phyloP scores from a whole-genome alignment of 1,139 yeast genomes.

The Ogataea hybrid region DNA sequence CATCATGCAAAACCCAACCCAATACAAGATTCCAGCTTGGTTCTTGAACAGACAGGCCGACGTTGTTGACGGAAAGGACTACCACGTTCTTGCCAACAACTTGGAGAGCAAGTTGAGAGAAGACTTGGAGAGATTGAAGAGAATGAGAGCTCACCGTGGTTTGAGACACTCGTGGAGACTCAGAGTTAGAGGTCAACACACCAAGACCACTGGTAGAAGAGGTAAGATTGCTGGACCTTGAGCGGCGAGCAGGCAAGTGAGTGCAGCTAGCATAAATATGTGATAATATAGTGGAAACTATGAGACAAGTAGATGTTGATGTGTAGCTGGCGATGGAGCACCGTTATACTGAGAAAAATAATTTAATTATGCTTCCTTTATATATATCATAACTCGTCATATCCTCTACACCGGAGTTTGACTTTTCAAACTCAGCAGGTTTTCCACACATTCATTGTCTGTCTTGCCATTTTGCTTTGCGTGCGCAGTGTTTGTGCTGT shows the following conservation, averaged over 20 bases:
- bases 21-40: conserved; percentile 99
- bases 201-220: conserved; percentile 99
- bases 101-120: conserved; percentile 99
- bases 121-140: conserved; percentile 99
- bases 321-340: too few relatives aligned
- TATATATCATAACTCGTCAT: not conserved
- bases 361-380: not conserved
- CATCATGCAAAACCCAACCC: conserved; percentile 99
- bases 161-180: conserved; percentile 99
- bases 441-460: conserved; percentile 40
- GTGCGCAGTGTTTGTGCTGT: conserved; percentile 18
- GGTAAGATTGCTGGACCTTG: conserved; percentile 44
- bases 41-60: conserved; percentile 99
- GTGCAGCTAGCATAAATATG: conserved; percentile 8
- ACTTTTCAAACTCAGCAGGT: conserved; percentile 40
- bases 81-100: conserved; percentile 98
- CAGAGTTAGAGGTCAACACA: conserved; percentile 98
- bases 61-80: conserved; percentile 97
- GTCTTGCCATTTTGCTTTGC: conserved; percentile 7
- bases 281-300: conserved; percentile 7
- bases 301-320: not conserved
- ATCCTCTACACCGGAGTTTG: conserved; percentile 28
- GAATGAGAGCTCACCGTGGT: conserved; percentile 99
- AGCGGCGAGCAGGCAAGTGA: conserved; percentile 6
- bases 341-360: too few relatives aligned